Conservation (phyloP, 148 eudicot genomes). For the Chenopodium suecicum region DNA sequence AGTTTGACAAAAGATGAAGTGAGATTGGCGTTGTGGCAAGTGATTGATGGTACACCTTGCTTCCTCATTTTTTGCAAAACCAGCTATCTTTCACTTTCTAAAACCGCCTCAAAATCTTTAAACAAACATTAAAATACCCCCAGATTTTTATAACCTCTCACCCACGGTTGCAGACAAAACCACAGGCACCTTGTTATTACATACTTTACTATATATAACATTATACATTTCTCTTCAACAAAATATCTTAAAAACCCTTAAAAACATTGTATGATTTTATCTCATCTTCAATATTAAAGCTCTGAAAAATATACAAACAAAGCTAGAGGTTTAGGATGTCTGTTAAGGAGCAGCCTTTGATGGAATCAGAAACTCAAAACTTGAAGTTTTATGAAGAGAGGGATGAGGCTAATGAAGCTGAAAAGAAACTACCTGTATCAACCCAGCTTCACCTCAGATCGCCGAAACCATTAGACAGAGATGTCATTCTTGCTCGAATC, state of each 20-base stretch:
- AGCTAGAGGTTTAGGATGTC: constrained; percentile 3
- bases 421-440: constrained; percentile 4
- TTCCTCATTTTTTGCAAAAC: constrained; percentile 27
- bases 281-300: too few species aligned
- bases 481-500: constrained; percentile 19
- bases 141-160: background rate
- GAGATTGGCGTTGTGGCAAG: constrained; percentile 9
- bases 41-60: background rate
- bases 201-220: background rate
- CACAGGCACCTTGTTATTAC: constrained; percentile 22
- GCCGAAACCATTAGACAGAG: constrained; percentile 27
- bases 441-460: constrained; percentile 27
- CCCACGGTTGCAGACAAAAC: constrained; percentile 29
- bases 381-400: background rate
- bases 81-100: constrained; percentile 19
- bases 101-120: background rate
- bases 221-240: background rate
- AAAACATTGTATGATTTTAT: too few species aligned
- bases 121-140: background rate
- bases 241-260: background rate
- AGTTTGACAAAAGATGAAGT: background rate
- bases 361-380: background rate
- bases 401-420: constrained; percentile 3
- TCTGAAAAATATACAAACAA: too few species aligned
- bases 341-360: background rate